Conservation (phyloP, 768 basidiomycete genomes). For the Auricularia auricula-judae region DNA sequence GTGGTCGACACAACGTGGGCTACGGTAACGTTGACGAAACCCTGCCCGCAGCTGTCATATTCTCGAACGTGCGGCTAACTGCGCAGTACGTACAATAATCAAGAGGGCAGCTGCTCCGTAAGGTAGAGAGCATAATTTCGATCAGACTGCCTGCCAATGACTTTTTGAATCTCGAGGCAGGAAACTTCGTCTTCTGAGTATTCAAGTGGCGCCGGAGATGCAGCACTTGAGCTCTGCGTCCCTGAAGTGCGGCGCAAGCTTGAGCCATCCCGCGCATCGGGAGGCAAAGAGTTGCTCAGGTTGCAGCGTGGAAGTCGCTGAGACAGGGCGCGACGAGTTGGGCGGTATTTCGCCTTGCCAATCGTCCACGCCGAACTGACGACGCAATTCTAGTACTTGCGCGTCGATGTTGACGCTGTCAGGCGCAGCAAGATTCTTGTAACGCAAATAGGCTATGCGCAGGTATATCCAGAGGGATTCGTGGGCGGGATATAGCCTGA, state of each 20-base stretch:
- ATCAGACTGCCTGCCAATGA: too few species aligned
- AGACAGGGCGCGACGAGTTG: not conserved
- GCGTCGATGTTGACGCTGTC: not conserved
- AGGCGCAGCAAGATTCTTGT: not conserved
- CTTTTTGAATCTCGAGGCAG: too few species aligned
- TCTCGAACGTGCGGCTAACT: too few species aligned
- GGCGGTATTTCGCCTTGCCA: not conserved
- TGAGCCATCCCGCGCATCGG: not conserved
- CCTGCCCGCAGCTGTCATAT: too few species aligned
- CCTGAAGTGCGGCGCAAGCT: not conserved
- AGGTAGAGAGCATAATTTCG: too few species aligned
- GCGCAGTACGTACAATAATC: too few species aligned
- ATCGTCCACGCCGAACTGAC: not conserved
- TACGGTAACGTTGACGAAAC: too few species aligned
- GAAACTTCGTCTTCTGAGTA: too few species aligned
- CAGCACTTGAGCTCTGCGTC: too few species aligned
- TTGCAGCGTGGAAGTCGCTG: not conserved
- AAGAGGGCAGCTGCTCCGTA: too few species aligned
- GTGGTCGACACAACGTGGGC: too few species aligned
- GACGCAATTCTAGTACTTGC: not conserved
- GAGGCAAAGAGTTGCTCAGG: not conserved
- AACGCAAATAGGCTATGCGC: not conserved
- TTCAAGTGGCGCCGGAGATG: too few species aligned
- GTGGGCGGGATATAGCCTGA: slow-evolving; percentile 40
- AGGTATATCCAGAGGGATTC: slow-evolving; percentile 47